phyloP scores from a whole-genome alignment of 768 basidiomycete species.

The Filobasidium floriforme region DNA sequence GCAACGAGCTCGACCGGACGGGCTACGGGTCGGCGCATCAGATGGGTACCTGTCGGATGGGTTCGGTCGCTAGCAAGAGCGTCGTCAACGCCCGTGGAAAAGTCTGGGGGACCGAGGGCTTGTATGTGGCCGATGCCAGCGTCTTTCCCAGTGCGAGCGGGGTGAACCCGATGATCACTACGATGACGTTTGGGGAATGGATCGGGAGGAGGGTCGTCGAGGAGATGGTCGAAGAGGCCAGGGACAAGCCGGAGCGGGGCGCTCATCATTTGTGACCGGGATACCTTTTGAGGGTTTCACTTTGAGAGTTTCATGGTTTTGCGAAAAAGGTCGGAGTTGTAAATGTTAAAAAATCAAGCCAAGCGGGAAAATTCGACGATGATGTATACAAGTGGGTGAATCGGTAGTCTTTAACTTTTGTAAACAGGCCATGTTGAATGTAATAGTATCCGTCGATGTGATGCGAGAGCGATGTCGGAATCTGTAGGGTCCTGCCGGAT shows the following conservation, averaged over 20 bases:
- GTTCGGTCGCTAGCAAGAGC: conserved; percentile 25
- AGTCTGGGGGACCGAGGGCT: conserved; percentile 34
- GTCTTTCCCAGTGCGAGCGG: conserved; percentile 27
- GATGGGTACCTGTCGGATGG: conserved; percentile 41
- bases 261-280: neutral
- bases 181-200: conserved; percentile 24
- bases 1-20: conserved; percentile 23
- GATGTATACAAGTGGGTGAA: no score
- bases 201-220: conserved; percentile 16
- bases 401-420: no score
- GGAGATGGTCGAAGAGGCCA: conserved; percentile 3
- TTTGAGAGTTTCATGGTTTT: no score
- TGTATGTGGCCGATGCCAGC: conserved; percentile 40
- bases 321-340: no score
- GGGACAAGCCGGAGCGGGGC: neutral
- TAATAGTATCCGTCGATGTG: no score
- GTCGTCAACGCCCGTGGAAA: conserved; percentile 34
- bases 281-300: no score
- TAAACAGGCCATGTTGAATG: no score
- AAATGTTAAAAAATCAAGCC: no score
- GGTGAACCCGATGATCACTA: conserved; percentile 33
- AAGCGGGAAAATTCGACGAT: no score
- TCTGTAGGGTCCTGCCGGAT: no score
- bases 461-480: no score
- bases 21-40: conserved; percentile 34